Evolutionary conservation across 78 protist genomes (phyloP).

Genomic region (Planoprotostelium fungivorum): DNA sequence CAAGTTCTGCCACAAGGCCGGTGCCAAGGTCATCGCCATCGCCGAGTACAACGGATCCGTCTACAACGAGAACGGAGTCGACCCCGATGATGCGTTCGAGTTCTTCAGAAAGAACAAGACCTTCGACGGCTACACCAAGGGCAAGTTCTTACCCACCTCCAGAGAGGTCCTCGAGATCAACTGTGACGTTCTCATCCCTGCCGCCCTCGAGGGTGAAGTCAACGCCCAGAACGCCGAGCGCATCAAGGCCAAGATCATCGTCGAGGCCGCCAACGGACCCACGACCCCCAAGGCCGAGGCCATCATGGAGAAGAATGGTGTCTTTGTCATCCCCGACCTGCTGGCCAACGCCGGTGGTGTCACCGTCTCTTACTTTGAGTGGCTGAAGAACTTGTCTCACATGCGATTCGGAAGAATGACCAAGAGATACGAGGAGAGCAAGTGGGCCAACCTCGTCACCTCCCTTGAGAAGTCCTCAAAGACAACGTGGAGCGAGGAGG

Average conservation of each 20-base stretch:
- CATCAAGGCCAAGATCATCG: slow-evolving; percentile 70
- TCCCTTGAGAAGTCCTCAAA: slow-evolving; percentile 55
- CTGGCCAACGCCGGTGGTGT: slow-evolving; percentile 88
- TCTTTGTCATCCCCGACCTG: slow-evolving; percentile 80
- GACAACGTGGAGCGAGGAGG: slow-evolving; percentile 56
- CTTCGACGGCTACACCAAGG: slow-evolving; percentile 60
- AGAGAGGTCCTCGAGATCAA: slow-evolving; percentile 63
- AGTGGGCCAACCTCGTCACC: slow-evolving; percentile 59
- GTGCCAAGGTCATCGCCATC: slow-evolving; percentile 77
- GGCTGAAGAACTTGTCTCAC: slow-evolving; percentile 85
- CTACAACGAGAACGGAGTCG: slow-evolving; percentile 66
- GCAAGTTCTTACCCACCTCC: slow-evolving; percentile 25
- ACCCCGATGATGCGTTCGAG: slow-evolving; percentile 48
- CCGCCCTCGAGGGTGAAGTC: slow-evolving; percentile 79
- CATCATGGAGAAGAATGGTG: slow-evolving; percentile 42
- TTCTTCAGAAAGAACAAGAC: slow-evolving; percentile 45
- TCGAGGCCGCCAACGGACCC: slow-evolving; percentile 88
- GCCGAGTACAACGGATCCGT: slow-evolving; percentile 79
- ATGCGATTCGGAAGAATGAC: slow-evolving; percentile 64
- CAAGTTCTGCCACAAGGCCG: slow-evolving; percentile 61
- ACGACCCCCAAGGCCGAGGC: slow-evolving; percentile 75
- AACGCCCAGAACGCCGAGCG: slow-evolving; percentile 54
- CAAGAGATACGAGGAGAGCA: slow-evolving; percentile 79
- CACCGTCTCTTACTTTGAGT: slow-evolving; percentile 87
- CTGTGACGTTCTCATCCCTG: slow-evolving; percentile 86